Evolutionary conservation across 148 eudicot genomes (phyloP).

Genomic region (Cornus kousa): DNA sequence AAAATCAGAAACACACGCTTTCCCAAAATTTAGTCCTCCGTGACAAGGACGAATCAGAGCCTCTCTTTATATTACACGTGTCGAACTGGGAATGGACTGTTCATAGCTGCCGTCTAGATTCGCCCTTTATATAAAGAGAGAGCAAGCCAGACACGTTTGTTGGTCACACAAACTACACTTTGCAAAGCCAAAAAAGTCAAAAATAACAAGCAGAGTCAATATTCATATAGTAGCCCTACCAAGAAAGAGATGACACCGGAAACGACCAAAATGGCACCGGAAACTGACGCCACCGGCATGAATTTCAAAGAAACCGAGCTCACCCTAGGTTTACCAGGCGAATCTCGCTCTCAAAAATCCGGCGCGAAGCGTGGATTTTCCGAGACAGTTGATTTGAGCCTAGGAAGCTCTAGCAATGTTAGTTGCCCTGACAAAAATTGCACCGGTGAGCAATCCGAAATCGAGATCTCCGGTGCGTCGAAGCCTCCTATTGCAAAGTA

Average conservation of each 20-base stretch:
- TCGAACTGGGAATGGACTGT: not conserved
- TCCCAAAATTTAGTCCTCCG: not conserved
- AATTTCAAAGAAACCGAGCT: conserved; percentile 31
- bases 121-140: not conserved
- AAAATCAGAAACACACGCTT: conserved; percentile 15
- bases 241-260: conserved; percentile 8
- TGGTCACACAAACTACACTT: not conserved
- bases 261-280: conserved; percentile 6
- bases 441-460: not conserved
- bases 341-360: conserved; percentile 6
- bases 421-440: not conserved
- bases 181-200: too few species aligned
- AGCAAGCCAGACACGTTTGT: not conserved
- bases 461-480: not conserved
- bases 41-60: conserved; percentile 15
- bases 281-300: not conserved
- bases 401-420: not conserved
- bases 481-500: conserved; percentile 7
- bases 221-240: not conserved
- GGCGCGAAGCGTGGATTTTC: conserved; percentile 18
- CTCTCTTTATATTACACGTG: conserved; percentile 15
- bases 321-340: conserved; percentile 28
- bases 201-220: not conserved
- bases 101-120: not conserved
- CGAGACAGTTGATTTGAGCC: conserved; percentile 9